Percentiles rank a stretch among this genome's conserved stretches.
Conservation (phyloP, 768 basidiomycete species). For the Pluteus cervinus region DNA sequence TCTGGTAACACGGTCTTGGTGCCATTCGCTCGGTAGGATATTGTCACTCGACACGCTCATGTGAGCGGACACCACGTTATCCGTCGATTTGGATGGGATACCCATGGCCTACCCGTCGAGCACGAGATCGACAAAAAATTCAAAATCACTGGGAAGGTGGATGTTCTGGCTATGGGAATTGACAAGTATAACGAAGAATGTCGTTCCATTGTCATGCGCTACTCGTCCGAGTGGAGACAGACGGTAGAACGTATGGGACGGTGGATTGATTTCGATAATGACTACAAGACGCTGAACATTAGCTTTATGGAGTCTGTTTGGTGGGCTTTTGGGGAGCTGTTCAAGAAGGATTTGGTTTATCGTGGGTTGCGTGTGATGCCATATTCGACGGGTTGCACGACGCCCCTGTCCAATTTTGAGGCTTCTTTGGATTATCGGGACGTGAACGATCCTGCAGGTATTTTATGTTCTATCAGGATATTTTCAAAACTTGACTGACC, state of each 20-base stretch:
- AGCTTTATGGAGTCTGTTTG: slow-evolving; percentile 97
- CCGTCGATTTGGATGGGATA: slow-evolving; percentile 98
- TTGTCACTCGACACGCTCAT: slow-evolving; percentile 94
- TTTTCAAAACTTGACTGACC: neutral
- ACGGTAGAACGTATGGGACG: slow-evolving; percentile 98
- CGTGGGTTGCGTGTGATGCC: slow-evolving; percentile 95
- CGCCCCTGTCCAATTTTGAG: slow-evolving; percentile 96
- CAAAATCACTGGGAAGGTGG: slow-evolving; percentile 85
- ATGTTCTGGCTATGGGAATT: slow-evolving; percentile 94
- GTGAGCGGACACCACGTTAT: slow-evolving; percentile 89
- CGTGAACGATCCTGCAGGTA: slow-evolving; percentile 88
- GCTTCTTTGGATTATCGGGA: slow-evolving; percentile 90
- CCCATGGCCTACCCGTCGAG: slow-evolving; percentile 97
- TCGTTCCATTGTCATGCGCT: slow-evolving; percentile 95
- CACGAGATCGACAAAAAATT: slow-evolving; percentile 99
- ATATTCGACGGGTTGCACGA: slow-evolving; percentile 94
- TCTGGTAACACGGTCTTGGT: slow-evolving; percentile 1
- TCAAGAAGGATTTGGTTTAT: slow-evolving; percentile 89
- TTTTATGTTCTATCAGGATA: neutral
- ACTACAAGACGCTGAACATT: slow-evolving; percentile 94
- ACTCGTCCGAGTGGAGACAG: slow-evolving; percentile 86
- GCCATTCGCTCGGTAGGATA: slow-evolving; percentile 58
- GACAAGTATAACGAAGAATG: slow-evolving; percentile 98
- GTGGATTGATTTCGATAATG: slow-evolving; percentile 99
- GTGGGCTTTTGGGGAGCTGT: slow-evolving; percentile 98